A percentile compares a stretch with the other conserved stretches of the same genome.
These are phyloP conservation scores for Pythium pyrilobum DNA, from an alignment of 352 stramenopile genomes.

Conservation along the genomic window DNA sequence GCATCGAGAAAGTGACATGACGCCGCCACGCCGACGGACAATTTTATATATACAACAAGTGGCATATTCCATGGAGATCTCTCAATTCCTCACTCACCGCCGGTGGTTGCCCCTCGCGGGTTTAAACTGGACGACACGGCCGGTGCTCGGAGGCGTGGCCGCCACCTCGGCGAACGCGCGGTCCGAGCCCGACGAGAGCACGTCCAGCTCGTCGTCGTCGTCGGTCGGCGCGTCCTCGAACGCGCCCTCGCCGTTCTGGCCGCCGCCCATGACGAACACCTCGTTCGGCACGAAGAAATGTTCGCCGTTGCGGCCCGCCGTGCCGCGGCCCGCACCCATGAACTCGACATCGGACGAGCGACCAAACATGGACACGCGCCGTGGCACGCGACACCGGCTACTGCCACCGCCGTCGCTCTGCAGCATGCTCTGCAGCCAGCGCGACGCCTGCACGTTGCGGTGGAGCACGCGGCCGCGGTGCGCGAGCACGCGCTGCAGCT, in stretches of 20 bases:
- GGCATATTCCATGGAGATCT: no score
- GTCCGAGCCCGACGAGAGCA: background rate
- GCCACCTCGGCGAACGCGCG: background rate
- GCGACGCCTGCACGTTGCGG: constrained; percentile 10
- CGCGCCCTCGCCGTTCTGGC: constrained; percentile 9
- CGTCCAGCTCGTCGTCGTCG: background rate
- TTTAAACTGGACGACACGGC: background rate
- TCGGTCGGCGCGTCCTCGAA: constrained; percentile 11
- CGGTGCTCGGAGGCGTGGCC: background rate
- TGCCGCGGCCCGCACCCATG: background rate
- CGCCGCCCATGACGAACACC: constrained; percentile 16
- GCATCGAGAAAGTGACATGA: background rate
- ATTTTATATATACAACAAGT: no score
- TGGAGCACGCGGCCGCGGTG: constrained; percentile 8
- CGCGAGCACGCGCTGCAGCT: constrained; percentile 6
- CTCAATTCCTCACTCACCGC: no score
- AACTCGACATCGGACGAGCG: constrained; percentile 9
- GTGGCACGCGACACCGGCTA: constrained; percentile 16
- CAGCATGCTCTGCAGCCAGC: background rate
- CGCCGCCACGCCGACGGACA: background rate
- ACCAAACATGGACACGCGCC: constrained; percentile 61
- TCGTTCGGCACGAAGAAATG: constrained; percentile 10
- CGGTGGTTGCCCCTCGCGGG: no score
- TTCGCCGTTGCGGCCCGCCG: background rate
- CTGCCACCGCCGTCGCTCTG: background rate